phyloP scores from a whole-genome alignment of 805 yeast genomes.

The Metschnikowia arizonensis region DNA sequence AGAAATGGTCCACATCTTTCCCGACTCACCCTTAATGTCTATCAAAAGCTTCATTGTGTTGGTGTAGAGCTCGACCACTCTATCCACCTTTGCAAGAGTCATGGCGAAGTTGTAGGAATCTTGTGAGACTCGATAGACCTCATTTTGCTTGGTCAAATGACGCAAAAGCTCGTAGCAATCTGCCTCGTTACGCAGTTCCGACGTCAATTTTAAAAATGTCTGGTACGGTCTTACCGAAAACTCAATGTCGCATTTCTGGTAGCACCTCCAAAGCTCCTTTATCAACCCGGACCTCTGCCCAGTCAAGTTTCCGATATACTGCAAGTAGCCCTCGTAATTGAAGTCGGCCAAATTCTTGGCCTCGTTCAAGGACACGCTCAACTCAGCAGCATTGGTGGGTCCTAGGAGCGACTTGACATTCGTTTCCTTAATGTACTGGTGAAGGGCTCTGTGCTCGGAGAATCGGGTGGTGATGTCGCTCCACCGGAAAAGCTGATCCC shows the following conservation, averaged over 20 bases:
- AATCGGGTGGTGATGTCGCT: constrained; percentile 32
- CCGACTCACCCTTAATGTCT: constrained; percentile 25
- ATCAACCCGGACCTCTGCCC: constrained; percentile 26
- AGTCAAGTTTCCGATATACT: constrained; percentile 22
- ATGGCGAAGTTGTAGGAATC: constrained; percentile 19
- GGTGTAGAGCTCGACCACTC: constrained; percentile 15
- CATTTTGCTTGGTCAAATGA: constrained; percentile 13
- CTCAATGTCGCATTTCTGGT: constrained; percentile 20
- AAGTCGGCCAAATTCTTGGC: constrained; percentile 33
- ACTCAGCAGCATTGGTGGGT: constrained; percentile 7
- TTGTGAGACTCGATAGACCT: constrained; percentile 11
- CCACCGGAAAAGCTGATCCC: constrained; percentile 39
- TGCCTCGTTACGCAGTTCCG: constrained; percentile 21
- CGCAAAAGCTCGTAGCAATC: constrained; percentile 23
- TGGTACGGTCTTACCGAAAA: constrained; percentile 26
- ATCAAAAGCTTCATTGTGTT: constrained; percentile 26
- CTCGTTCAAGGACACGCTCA: constrained; percentile 19
- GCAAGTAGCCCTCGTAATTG: constrained; percentile 37
- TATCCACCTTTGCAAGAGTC: constrained; percentile 3
- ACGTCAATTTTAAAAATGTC: constrained; percentile 21
- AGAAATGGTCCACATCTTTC: constrained; percentile 25
- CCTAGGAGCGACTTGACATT: constrained; percentile 9
- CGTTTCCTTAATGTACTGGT: constrained; percentile 24
- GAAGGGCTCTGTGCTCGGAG: constrained; percentile 26
- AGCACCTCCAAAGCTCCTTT: constrained; percentile 34